Percentiles rank a stretch among this genome's conserved stretches.
Evolutionary conservation across 164 flowering plant species (phyloP).

Genomic region (Piper betle): DNA sequence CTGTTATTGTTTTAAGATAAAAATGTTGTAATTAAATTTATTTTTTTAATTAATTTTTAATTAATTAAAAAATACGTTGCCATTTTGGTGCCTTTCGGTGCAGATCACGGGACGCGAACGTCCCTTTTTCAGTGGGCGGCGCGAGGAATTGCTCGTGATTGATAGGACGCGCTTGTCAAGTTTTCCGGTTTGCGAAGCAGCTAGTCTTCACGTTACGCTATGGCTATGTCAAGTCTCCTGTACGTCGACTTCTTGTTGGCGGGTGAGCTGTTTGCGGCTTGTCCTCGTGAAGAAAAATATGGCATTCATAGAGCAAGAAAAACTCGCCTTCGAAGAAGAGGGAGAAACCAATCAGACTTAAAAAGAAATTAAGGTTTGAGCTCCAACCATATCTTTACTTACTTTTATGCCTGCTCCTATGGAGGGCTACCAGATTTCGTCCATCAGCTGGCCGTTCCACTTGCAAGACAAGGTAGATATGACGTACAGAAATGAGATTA

Average conservation of each 20-base stretch:
- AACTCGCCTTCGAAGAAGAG: background rate
- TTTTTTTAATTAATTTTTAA: too few relatives aligned
- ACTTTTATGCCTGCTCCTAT: background rate
- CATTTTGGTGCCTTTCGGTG: background rate
- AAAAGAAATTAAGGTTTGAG: background rate
- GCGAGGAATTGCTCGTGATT: background rate
- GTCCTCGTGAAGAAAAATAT: background rate
- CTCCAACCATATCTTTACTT: background rate
- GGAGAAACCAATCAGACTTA: background rate
- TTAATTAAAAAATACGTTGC: too few relatives aligned
- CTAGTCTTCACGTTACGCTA: too few relatives aligned
- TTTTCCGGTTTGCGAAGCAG: too few relatives aligned
- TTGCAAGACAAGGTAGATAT: background rate
- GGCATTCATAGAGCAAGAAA: background rate
- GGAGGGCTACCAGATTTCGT: background rate
- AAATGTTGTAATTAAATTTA: too few relatives aligned
- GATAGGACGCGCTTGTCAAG: background rate
- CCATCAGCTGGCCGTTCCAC: background rate
- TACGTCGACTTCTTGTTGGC: background rate
- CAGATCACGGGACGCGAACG: background rate
- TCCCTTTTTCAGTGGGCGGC: background rate
- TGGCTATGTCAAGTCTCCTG: too few relatives aligned
- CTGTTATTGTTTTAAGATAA: too few relatives aligned
- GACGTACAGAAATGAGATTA: too few relatives aligned
- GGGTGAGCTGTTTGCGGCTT: background rate